These are phyloP conservation scores for Botrytis pseudocinerea DNA, from an alignment of 2,329 filamentous ascomycete genomes.

Conservation along the genomic window DNA sequence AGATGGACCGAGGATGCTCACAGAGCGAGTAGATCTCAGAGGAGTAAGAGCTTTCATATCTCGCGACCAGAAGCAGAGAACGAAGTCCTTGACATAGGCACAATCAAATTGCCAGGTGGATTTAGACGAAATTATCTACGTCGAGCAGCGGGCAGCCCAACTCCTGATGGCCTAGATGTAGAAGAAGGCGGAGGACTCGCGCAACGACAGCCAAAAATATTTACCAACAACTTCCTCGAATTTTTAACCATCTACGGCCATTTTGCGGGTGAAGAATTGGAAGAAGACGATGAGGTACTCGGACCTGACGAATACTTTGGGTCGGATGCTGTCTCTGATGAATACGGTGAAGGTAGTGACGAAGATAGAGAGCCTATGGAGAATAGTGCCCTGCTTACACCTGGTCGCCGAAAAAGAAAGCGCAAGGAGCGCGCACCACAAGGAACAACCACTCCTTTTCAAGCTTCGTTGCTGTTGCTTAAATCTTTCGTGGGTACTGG, in stretches of 20 bases:
- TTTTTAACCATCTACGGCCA: constrained; percentile 95
- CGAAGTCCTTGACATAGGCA: constrained; percentile 80
- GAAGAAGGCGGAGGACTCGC: constrained; percentile 42
- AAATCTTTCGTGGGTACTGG: constrained; percentile 98
- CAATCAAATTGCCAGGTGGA: constrained; percentile 90
- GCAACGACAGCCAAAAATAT: constrained; percentile 57
- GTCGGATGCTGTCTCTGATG: constrained; percentile 67
- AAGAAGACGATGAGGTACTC: constrained; percentile 91
- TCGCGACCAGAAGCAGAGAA: constrained; percentile 76
- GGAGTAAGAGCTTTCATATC: constrained; percentile 86
- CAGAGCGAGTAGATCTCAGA: constrained; percentile 58
- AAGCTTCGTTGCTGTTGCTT: constrained; percentile 80
- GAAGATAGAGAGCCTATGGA: constrained; percentile 81
- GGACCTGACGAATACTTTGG: constrained; percentile 89
- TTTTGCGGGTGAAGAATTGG: constrained; percentile 94
- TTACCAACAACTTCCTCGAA: constrained; percentile 93
- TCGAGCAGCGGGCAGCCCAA: constrained; percentile 67
- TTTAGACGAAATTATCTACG: constrained; percentile 90
- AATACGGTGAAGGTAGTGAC: constrained; percentile 56
- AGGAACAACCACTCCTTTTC: constrained; percentile 75
- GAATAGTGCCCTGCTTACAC: constrained; percentile 78
- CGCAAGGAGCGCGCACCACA: constrained; percentile 72
- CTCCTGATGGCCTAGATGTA: constrained; percentile 42
- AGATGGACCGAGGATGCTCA: constrained; percentile 92
- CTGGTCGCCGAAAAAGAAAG: constrained; percentile 71